Base-by-base conservation (phyloP, 768 basidiomycete genomes). In the Albatrellus ellisii region DNA sequence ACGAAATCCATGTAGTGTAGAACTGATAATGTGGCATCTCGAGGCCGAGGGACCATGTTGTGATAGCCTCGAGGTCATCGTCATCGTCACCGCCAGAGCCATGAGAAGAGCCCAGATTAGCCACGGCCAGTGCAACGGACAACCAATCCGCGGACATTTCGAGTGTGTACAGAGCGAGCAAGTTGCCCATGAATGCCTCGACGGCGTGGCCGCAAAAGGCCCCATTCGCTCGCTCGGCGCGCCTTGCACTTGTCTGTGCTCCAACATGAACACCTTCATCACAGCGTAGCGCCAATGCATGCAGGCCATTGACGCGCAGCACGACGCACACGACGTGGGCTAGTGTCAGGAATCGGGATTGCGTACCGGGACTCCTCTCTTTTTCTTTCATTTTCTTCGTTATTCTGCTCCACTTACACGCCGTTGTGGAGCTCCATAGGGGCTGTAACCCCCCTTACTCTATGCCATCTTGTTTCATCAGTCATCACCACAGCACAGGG, bases 231-330 rank as follows among this genome's bases (percentile, higher is more conserved):
- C n/a, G n/a, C n/a, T n/a, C n/a, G 29, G 40, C 40, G 12, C 9
- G 22, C 10, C 33, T 42, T 8, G 52, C 29, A 48, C 59, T 39
- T 86, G 79, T 1, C 74, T 87, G 54, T 94, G 86, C 57, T 98
- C 92, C 22, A 98, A 73, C 90, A 95, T 92, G 61, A 89, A 90
- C 12, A 95, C 75, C 49, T 86, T 87, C 87, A 95, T 92, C 73
- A 33, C 72, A 64, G 12, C 59, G 64, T 54, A 77, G 56, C 6
- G 64, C 52, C 10, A 72, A 69, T 18, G 53, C 45, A 1, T 42
- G 47, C 26, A 77, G 59, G 1, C 65, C 63, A 52, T 68, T 68
- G 8, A 53, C 54, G 11, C 53, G 47, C 26, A 79, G 52, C 4
- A 72, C 57, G 33, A 71, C 64, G 25, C 70, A 68, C 8, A 66